Base-by-base conservation (phyloP, 2,329 filamentous ascomycete genomes). In the Sclerotinia nivalis region DNA sequence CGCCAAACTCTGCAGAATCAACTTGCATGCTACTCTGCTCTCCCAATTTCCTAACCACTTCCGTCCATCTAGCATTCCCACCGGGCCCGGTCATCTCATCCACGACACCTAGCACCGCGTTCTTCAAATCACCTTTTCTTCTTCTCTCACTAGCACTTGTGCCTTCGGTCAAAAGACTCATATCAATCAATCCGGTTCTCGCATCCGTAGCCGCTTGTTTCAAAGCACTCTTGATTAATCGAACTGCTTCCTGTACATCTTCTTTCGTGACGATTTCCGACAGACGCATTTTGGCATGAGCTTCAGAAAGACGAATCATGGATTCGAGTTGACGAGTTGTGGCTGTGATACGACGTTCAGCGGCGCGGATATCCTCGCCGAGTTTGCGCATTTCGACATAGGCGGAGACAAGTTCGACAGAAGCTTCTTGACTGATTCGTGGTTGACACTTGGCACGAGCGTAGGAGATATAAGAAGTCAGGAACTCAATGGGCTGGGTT, bases 151-250 rank as follows among this genome's bases (percentile, higher is more conserved):
- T 89, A 0, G 93, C 89, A 75, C 91, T 93, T 2, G 93, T 96
- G n/a, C 96, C 96, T 78, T 98, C 96, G 0, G 94, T 97, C 72
- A 99, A 84, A 62, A 99, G 84, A 69, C 92, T 91, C 96, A 99
- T 98, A 79, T 99, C 96, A 77, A 99, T 98, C 70, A 97, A 86
- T 69, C 96, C 96, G 0, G 90, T 93, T 75, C 97, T 86, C 0
- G 93, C 84, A 79, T 99, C 96, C 0, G 96, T 99, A n/a, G 96
- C 96, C 0, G 95, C 93, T 73, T 97, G 96, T 85, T 98, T 98
- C 78, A 99, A 88, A 1, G 96, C 96, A 0, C 90, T 92, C 77
- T 95, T 93, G 81, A 99, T 99, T 55, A 99, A 85, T 15, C 96
- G 91, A 60, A 97, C 93, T 0, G 96, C 94, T 82, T 99, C 96